A percentile compares a stretch with the other conserved stretches of the same genome.
Conservation (phyloP, 768 basidiomycete genomes). For the Imleria badia region DNA sequence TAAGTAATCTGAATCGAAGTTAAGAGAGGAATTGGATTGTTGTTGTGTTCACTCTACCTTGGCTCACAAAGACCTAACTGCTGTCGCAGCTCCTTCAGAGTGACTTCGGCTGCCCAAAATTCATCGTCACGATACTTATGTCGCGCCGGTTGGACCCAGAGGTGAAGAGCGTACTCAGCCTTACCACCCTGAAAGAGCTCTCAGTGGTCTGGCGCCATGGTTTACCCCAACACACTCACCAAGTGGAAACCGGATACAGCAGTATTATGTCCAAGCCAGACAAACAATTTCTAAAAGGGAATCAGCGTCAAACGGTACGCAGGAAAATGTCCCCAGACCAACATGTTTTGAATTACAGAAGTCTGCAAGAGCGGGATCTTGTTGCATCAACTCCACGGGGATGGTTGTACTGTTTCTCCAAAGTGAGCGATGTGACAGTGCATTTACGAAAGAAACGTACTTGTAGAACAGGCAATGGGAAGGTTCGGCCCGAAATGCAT, state of each 20-base stretch:
- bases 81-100: conserved; percentile 32
- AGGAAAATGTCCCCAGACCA: background rate
- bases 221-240: conserved; percentile 10
- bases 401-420: conserved; percentile 38
- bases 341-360: conserved; percentile 27
- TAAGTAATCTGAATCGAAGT: conserved; percentile 31
- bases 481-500: conserved; percentile 29
- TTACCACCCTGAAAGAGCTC: conserved; percentile 36
- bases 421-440: background rate
- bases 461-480: conserved; percentile 42
- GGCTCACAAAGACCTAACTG: conserved; percentile 36
- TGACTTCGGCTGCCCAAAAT: conserved; percentile 34
- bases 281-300: conserved; percentile 6
- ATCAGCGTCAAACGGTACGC: background rate
- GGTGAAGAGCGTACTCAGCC: conserved; percentile 33
- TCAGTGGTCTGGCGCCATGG: background rate
- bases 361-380: conserved; percentile 39
- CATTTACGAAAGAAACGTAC: conserved; percentile 27
- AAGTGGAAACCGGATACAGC: conserved; percentile 24
- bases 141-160: conserved; percentile 29
- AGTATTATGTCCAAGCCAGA: conserved; percentile 25
- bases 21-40: background rate
- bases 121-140: conserved; percentile 28
- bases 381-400: conserved; percentile 38
- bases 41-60: conserved; percentile 30